These are phyloP conservation scores for Rhodotorula babjevae DNA, from an alignment of 768 basidiomycete species.

Conservation along the genomic window DNA sequence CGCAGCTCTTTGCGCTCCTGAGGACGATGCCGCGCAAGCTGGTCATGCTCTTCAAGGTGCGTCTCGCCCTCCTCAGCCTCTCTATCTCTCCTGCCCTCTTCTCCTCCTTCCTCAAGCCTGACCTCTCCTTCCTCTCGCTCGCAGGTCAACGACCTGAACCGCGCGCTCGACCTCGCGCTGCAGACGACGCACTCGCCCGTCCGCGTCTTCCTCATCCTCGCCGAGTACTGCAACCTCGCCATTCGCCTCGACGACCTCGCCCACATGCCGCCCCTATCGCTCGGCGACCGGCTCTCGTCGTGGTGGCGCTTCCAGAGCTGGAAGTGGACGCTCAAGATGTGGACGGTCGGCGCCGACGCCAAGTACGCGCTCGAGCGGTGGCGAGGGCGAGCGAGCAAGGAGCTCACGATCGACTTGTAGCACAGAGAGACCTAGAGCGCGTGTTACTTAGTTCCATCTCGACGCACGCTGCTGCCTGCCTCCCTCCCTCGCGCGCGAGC, in stretches of 20 bases:
- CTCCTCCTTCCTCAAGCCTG: constrained; percentile 38
- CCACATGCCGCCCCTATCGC: constrained; percentile 11
- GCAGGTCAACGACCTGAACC: constrained; percentile 34
- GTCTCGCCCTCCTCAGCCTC: not conserved
- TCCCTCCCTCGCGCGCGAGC: no score
- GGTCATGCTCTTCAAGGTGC: constrained; percentile 31
- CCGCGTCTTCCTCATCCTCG: constrained; percentile 85
- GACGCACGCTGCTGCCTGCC: no score
- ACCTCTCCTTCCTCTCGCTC: not conserved
- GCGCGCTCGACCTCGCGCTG: constrained; percentile 53
- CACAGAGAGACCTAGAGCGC: no score
- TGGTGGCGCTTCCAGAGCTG: constrained; percentile 44
- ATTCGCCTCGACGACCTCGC: constrained; percentile 27
- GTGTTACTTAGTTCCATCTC: no score
- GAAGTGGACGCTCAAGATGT: constrained; percentile 15
- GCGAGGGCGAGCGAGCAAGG: constrained; percentile 35
- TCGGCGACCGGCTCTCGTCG: constrained; percentile 31
- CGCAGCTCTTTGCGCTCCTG: constrained; percentile 80
- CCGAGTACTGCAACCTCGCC: constrained; percentile 52
- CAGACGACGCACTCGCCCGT: constrained; percentile 71
- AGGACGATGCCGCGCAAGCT: constrained; percentile 67
- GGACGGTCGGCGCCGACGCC: constrained; percentile 37
- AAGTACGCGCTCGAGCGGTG: constrained; percentile 38
- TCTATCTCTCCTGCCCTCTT: constrained; percentile 38
- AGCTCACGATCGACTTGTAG: constrained; percentile 3